phyloP scores from a whole-genome alignment of 345 rosid genomes.

The Tarenaya hassleriana region DNA sequence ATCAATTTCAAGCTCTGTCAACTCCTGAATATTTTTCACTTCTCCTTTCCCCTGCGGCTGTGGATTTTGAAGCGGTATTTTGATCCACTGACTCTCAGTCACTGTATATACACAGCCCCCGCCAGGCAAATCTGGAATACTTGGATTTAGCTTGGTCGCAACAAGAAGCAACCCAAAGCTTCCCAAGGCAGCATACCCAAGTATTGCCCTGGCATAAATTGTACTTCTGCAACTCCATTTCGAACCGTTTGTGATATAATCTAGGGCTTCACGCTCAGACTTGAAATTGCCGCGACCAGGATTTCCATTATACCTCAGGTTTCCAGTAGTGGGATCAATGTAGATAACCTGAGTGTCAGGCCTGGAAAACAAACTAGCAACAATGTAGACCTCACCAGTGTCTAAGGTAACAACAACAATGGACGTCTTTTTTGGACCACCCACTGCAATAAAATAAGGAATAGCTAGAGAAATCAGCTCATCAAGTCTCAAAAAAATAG shows the following conservation, averaged over 20 bases:
- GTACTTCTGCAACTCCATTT: slow-evolving; percentile 43
- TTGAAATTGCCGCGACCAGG: slow-evolving; percentile 58
- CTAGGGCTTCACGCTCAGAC: slow-evolving; percentile 76
- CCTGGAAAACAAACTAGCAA: slow-evolving; percentile 57
- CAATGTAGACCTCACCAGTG: slow-evolving; percentile 69
- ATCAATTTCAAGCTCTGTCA: slow-evolving; percentile 84
- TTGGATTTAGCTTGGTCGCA: slow-evolving; percentile 68
- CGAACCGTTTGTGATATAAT: slow-evolving; percentile 61
- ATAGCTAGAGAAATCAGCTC: neutral
- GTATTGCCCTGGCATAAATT: slow-evolving; percentile 55
- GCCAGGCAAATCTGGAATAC: slow-evolving; percentile 79
- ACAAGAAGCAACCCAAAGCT: slow-evolving; percentile 74
- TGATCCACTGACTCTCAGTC: slow-evolving; percentile 82
- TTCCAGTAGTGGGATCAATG: slow-evolving; percentile 85
- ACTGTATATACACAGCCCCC: slow-evolving; percentile 90
- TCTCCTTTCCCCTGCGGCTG: slow-evolving; percentile 88
- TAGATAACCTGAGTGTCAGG: slow-evolving; percentile 70
- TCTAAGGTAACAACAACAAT: slow-evolving; percentile 67
- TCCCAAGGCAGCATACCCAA: slow-evolving; percentile 88
- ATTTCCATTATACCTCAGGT: slow-evolving; percentile 57
- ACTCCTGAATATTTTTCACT: slow-evolving; percentile 71
- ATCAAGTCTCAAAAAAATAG: slow-evolving; percentile 1
- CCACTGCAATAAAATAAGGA: slow-evolving; percentile 28
- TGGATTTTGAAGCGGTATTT: slow-evolving; percentile 70
- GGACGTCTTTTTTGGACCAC: slow-evolving; percentile 65